Percentiles rank a stretch among this genome's conserved stretches.
Conservation (phyloP, 1,139 yeast species). For the Pichia sp. region DNA sequence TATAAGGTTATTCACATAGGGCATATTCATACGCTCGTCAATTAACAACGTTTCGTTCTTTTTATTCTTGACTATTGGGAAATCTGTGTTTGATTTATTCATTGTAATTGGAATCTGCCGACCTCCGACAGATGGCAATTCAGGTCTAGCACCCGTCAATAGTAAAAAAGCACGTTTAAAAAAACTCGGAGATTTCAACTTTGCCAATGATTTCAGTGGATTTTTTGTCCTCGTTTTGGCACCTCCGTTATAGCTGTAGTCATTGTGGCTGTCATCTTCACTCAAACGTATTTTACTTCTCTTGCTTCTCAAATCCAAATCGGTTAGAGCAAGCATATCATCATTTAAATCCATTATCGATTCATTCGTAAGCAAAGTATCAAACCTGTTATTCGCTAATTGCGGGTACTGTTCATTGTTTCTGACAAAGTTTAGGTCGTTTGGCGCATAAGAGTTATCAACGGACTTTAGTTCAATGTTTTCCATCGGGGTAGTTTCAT, state of each 20-base stretch:
- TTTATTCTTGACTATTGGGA: conserved; percentile 20
- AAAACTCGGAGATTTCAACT: conserved; percentile 5
- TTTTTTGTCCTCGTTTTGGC: conserved; percentile 1
- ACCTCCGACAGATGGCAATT: conserved; percentile 63
- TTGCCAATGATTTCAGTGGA: background rate
- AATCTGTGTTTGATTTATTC: conserved; percentile 33
- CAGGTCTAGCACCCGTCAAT: conserved; percentile 41
- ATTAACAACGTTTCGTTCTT: conserved; percentile 35
- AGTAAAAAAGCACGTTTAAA: conserved; percentile 25
- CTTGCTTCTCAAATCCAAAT: background rate
- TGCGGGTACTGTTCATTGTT: conserved; percentile 18
- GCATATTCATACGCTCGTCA: conserved; percentile 65
- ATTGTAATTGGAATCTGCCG: conserved; percentile 66
- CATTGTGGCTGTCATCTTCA: conserved; percentile 10
- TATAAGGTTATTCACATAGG: conserved; percentile 64
- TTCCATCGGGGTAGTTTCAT: conserved; percentile 10
- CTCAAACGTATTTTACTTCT: conserved; percentile 7
- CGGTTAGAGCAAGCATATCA: background rate
- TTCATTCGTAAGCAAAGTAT: conserved; percentile 18
- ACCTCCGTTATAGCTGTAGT: background rate
- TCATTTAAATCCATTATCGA: conserved; percentile 30
- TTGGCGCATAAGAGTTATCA: conserved; percentile 26
- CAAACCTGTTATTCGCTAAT: conserved; percentile 16
- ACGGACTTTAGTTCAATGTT: conserved; percentile 34
- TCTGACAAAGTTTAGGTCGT: conserved; percentile 27